phyloP scores from a whole-genome alignment of 2,329 filamentous ascomycete genomes.

The Calonectria crousiana region DNA sequence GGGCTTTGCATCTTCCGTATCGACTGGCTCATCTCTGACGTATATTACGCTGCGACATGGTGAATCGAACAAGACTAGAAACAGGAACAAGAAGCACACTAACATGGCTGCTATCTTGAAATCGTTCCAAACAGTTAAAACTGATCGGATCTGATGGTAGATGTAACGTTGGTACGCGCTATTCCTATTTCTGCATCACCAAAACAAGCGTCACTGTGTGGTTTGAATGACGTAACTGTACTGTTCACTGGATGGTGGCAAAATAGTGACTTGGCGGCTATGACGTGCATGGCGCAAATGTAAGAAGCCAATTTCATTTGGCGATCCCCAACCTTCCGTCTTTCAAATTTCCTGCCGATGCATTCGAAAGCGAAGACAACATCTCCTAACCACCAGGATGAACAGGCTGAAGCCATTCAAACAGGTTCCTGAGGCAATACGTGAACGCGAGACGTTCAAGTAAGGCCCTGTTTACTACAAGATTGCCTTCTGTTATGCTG shows the following conservation, averaged over 20 bases:
- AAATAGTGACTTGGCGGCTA: not conserved
- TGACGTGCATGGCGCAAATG: not conserved
- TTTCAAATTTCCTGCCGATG: not conserved
- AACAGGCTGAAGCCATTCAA: not conserved
- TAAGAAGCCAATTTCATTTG: not conserved
- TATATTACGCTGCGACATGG: not conserved
- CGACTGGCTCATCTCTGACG: not conserved
- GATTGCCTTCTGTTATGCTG: not conserved
- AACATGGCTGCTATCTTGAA: not conserved
- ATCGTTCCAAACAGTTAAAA: not conserved
- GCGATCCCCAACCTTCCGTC: not conserved
- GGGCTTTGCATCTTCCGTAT: not conserved
- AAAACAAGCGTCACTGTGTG: not conserved
- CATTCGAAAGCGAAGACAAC: not conserved
- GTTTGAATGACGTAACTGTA: not conserved
- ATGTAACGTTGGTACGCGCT: not conserved
- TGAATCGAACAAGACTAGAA: not conserved
- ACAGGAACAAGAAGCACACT: not conserved
- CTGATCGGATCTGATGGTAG: not conserved
- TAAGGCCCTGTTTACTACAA: not conserved
- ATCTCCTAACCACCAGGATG: not conserved
- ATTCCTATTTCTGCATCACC: not conserved
- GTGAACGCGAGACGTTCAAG: conserved; percentile 1
- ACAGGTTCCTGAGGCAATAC: not conserved
- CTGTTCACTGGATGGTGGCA: not conserved